Percentiles rank a stretch among this genome's conserved stretches.
phyloP scores from a whole-genome alignment of 495 filamentous ascomycete genomes.

The Penicillium dipodomyicola region DNA sequence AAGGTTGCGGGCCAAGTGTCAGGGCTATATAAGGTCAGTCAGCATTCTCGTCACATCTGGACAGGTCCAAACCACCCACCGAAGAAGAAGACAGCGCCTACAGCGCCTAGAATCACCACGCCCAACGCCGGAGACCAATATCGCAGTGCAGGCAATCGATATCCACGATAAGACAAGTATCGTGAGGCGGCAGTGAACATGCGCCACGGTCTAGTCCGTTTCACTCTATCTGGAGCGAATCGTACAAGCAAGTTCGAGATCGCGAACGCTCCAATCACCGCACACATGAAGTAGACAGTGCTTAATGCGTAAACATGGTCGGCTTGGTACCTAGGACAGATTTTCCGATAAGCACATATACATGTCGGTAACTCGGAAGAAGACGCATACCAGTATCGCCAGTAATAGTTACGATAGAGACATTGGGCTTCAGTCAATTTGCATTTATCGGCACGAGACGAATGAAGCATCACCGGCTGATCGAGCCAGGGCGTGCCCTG shows the following conservation, averaged over 20 bases:
- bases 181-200: conserved; percentile 23
- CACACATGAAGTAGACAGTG: conserved; percentile 50
- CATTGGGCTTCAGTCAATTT: conserved; percentile 47
- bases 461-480: conserved; percentile 49
- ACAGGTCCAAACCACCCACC: conserved; percentile 31
- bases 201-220: conserved; percentile 26
- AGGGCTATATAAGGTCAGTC: conserved; percentile 31
- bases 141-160: conserved; percentile 14
- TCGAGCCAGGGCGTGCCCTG: conserved; percentile 41
- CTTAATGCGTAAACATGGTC: conserved; percentile 52
- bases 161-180: conserved; percentile 29
- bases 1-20: conserved; percentile 51
- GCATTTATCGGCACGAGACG: conserved; percentile 44
- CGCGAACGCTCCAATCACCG: conserved; percentile 46
- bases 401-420: conserved; percentile 42
- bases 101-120: conserved; percentile 22
- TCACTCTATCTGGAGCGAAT: conserved; percentile 24
- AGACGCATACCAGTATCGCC: conserved; percentile 47
- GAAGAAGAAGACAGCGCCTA: conserved; percentile 26
- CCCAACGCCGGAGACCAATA: conserved; percentile 30
- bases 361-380: not conserved
- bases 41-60: conserved; percentile 8
- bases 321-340: conserved; percentile 45
- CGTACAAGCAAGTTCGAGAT: conserved; percentile 30
- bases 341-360: not conserved